Evolutionary conservation across 148 eudicot genomes (phyloP).

Genomic region (Nyssa sinensis): DNA sequence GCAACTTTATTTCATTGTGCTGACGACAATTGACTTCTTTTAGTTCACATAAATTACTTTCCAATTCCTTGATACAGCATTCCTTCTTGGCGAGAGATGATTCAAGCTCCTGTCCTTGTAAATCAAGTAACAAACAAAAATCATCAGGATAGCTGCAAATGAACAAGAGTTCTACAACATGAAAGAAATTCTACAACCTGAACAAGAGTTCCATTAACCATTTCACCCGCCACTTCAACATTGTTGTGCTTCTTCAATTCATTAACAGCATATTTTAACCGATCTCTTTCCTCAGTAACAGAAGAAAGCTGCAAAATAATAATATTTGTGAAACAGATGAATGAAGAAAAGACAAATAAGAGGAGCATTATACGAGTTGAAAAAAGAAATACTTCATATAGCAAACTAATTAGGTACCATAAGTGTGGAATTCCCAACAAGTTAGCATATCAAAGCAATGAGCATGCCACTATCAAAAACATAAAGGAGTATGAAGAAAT

Average conservation of each 20-base stretch:
- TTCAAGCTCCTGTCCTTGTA: constrained; percentile 64
- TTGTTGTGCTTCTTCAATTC: constrained; percentile 48
- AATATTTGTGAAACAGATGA: not conserved
- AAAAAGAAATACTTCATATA: not conserved
- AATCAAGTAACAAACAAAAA: constrained; percentile 23
- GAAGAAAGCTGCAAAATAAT: constrained; percentile 56
- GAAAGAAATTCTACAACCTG: constrained; percentile 42
- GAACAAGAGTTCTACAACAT: constrained; percentile 5
- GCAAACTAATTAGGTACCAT: not conserved
- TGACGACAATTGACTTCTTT: constrained; percentile 62
- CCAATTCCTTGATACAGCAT: constrained; percentile 61
- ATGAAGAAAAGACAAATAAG: not conserved
- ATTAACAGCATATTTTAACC: constrained; percentile 40
- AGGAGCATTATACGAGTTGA: not conserved
- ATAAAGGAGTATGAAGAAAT: too few species aligned
- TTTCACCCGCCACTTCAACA: constrained; percentile 46
- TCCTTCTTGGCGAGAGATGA: constrained; percentile 67
- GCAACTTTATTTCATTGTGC: constrained; percentile 64
- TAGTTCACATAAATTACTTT: constrained; percentile 51
- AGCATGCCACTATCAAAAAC: too few species aligned
- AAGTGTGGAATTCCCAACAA: not conserved
- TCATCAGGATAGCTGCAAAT: not conserved
- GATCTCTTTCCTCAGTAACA: constrained; percentile 71
- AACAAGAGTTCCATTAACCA: constrained; percentile 41
- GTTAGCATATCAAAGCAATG: too few species aligned